A percentile compares a stretch with the other conserved stretches of the same genome.
phyloP scores from a whole-genome alignment of 2,329 filamentous ascomycete species.

The Ophiostoma sp. region DNA sequence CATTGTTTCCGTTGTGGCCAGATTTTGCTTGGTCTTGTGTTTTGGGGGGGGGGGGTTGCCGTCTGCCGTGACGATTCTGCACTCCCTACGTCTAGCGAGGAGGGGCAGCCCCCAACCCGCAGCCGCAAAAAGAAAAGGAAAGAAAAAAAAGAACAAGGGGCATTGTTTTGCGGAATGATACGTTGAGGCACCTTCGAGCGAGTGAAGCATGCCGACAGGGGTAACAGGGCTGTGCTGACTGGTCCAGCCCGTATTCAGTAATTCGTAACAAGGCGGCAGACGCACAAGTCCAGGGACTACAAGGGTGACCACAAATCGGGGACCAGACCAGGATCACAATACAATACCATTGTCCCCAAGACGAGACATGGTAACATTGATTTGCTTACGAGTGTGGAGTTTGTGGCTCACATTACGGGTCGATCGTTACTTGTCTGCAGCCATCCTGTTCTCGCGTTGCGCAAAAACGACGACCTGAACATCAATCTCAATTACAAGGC shows the following conservation, averaged over 20 bases:
- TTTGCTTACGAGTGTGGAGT: not conserved
- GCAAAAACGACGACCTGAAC: not conserved
- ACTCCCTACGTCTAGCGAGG: not conserved
- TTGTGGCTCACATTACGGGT: not conserved
- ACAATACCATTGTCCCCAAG: not conserved
- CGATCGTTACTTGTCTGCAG: not conserved
- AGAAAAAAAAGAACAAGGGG: not conserved
- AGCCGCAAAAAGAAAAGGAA: not conserved
- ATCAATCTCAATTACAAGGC: not conserved
- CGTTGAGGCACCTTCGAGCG: not conserved
- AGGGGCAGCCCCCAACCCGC: not conserved
- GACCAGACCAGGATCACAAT: not conserved
- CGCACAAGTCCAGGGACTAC: not conserved
- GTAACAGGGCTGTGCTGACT: not conserved
- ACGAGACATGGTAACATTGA: not conserved
- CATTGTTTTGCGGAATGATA: not conserved
- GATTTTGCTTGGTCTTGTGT: too few species aligned
- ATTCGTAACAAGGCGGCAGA: slow-evolving; percentile 11
- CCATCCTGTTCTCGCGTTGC: not conserved
- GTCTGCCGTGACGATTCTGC: not conserved
- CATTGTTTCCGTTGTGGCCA: too few species aligned
- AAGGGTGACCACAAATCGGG: not conserved
- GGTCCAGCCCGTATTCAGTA: slow-evolving; percentile 11
- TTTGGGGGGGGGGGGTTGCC: too few species aligned
- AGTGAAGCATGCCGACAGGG: not conserved